Evolutionary conservation across 768 basidiomycete genomes (phyloP).

Genomic region (Inosperma sp.): DNA sequence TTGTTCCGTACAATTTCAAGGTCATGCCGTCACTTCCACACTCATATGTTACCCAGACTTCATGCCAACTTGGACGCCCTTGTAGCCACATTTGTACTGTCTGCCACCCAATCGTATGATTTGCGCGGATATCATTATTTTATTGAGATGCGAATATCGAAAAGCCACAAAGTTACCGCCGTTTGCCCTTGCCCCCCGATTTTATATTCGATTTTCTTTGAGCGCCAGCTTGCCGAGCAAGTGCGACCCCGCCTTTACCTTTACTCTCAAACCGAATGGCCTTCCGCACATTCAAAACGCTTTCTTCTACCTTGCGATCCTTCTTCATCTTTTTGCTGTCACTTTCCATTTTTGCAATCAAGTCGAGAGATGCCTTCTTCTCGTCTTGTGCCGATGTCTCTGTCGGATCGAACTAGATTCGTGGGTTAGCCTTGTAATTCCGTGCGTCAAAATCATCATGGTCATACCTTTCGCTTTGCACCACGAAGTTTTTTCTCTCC

Average conservation of each 20-base stretch:
- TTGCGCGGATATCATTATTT: not conserved
- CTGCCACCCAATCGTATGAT: not conserved
- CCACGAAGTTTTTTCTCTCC: constrained; percentile 89
- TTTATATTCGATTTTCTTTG: not conserved
- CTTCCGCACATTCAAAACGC: constrained; percentile 81
- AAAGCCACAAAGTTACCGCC: not conserved
- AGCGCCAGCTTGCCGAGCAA: constrained; percentile 43
- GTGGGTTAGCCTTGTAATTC: not conserved
- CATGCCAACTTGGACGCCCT: not conserved
- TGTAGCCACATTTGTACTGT: not conserved
- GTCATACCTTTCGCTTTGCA: constrained; percentile 83
- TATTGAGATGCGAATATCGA: no score
- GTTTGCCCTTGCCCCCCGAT: not conserved
- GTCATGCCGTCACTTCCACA: constrained; percentile 4
- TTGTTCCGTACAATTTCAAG: constrained; percentile 15
- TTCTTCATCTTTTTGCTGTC: constrained; percentile 59
- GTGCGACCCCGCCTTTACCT: constrained; percentile 57
- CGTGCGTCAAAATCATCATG: not conserved
- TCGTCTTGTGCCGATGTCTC: constrained; percentile 64
- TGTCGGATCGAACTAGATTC: constrained; percentile 75
- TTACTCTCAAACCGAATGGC: constrained; percentile 75
- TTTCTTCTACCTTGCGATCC: constrained; percentile 36
- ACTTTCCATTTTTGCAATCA: constrained; percentile 76
- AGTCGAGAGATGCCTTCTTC: constrained; percentile 63
- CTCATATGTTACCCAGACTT: not conserved